These are phyloP conservation scores for Suillus bovinus DNA, from an alignment of 768 basidiomycete species.

Conservation along the genomic window DNA sequence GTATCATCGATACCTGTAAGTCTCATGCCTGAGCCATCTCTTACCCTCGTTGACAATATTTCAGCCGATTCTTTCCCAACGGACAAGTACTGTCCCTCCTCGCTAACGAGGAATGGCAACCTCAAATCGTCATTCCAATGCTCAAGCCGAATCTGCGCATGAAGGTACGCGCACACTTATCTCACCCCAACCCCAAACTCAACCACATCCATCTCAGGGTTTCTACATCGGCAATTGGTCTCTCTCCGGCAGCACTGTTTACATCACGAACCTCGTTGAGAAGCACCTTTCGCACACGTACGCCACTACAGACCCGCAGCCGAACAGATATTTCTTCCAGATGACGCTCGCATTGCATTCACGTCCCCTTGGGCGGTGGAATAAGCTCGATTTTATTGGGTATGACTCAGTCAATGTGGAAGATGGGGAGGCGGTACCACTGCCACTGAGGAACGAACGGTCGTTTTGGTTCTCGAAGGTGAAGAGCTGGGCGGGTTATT, in stretches of 20 bases:
- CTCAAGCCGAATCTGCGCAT: slow-evolving; percentile 76
- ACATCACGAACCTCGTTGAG: slow-evolving; percentile 66
- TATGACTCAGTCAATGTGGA: slow-evolving; percentile 80
- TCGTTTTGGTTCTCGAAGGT: slow-evolving; percentile 97
- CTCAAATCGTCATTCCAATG: slow-evolving; percentile 70
- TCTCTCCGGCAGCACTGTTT: slow-evolving; percentile 60
- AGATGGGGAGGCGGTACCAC: slow-evolving; percentile 67
- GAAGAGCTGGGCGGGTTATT: slow-evolving; percentile 53
- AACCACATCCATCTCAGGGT: slow-evolving; percentile 47
- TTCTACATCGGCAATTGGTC: slow-evolving; percentile 72
- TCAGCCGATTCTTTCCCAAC: slow-evolving; percentile 83
- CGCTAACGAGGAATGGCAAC: slow-evolving; percentile 73
- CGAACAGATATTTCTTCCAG: slow-evolving; percentile 61
- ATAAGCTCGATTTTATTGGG: slow-evolving; percentile 69
- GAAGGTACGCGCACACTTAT: slow-evolving; percentile 49
- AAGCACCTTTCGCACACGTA: slow-evolving; percentile 15
- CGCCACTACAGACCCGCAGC: slow-evolving; percentile 16
- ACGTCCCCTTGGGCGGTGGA: slow-evolving; percentile 78
- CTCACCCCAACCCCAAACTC: background rate
- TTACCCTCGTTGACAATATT: slow-evolving; percentile 9
- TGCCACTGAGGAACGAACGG: slow-evolving; percentile 79
- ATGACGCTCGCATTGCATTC: slow-evolving; percentile 75
- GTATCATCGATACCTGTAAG: slow-evolving; percentile 89
- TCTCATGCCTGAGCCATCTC: background rate
- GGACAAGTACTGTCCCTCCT: slow-evolving; percentile 86